Conservation (phyloP, 768 basidiomycete genomes). For the Lentinula raphanica region DNA sequence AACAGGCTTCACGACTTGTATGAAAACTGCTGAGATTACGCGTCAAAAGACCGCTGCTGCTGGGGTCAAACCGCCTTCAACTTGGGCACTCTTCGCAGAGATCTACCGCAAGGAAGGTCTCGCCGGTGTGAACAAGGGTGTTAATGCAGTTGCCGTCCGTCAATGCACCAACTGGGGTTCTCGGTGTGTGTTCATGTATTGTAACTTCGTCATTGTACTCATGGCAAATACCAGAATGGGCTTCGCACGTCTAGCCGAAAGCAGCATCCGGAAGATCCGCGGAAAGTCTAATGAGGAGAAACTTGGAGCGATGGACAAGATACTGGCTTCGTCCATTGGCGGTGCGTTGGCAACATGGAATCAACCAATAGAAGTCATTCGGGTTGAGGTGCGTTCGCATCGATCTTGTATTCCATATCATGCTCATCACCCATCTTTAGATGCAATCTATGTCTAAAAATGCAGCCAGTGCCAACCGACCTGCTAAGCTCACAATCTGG, state of each 20-base stretch:
- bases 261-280: conserved; percentile 64
- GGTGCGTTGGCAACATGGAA: conserved; percentile 99
- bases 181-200: conserved; percentile 44
- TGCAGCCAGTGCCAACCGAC: conserved; percentile 67
- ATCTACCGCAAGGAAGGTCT: conserved; percentile 93
- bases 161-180: conserved; percentile 94
- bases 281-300: conserved; percentile 77
- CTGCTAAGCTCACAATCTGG: conserved; percentile 85
- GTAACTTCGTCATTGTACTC: neutral
- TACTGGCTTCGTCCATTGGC: conserved; percentile 80
- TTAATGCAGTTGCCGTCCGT: conserved; percentile 88
- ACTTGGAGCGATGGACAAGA: conserved; percentile 78
- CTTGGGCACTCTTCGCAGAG: conserved; percentile 91
- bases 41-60: conserved; percentile 85
- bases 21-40: conserved; percentile 99
- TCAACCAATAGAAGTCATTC: conserved; percentile 96
- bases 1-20: conserved; percentile 94
- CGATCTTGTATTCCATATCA: neutral
- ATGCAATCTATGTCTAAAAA: conserved; percentile 99
- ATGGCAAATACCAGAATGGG: conserved; percentile 64
- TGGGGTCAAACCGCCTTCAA: conserved; percentile 84
- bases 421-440: conserved; percentile 32
- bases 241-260: conserved; percentile 90
- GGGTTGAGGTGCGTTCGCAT: conserved; percentile 70
- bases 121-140: conserved; percentile 97